These are phyloP conservation scores for Agarophyton chilense DNA, from an alignment of 23 red algal species.

Conservation along the genomic window DNA sequence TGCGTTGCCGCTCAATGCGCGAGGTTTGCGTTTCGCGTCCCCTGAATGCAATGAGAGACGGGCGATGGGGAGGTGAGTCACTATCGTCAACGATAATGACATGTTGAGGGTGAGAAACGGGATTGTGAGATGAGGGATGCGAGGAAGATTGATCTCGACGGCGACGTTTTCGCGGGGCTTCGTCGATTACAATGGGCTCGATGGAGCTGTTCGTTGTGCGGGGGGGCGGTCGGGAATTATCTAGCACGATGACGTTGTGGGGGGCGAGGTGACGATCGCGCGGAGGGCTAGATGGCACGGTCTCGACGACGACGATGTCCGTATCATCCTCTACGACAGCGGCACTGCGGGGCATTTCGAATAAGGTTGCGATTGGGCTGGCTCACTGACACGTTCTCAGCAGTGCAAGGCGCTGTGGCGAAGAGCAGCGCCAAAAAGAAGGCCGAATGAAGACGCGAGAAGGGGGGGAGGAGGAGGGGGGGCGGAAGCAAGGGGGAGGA, in stretches of 20 bases:
- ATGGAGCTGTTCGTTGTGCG: background rate
- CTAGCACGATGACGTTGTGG: slow-evolving; percentile 47
- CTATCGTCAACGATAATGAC: slow-evolving; percentile 50
- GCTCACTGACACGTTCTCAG: too few species aligned
- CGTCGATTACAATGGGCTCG: slow-evolving; percentile 40
- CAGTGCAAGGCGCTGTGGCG: too few species aligned
- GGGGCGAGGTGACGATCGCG: background rate
- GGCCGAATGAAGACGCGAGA: background rate
- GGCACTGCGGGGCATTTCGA: background rate
- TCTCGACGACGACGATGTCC: background rate
- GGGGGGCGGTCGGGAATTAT: slow-evolving; percentile 1
- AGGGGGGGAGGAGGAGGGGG: background rate
- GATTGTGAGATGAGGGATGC: background rate
- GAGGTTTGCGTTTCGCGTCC: background rate
- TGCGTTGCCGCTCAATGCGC: background rate
- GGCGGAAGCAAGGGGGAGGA: background rate
- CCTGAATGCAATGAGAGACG: background rate
- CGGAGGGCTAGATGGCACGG: background rate
- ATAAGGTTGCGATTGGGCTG: background rate
- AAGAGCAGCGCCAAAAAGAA: too few species aligned
- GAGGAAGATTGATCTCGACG: slow-evolving; percentile 31
- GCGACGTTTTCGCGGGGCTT: slow-evolving; percentile 48
- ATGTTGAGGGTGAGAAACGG: background rate
- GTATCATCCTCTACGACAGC: background rate
- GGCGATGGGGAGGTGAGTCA: slow-evolving; percentile 2